Conservation (phyloP, 345 rosid species). For the Corchorus olitorius region DNA sequence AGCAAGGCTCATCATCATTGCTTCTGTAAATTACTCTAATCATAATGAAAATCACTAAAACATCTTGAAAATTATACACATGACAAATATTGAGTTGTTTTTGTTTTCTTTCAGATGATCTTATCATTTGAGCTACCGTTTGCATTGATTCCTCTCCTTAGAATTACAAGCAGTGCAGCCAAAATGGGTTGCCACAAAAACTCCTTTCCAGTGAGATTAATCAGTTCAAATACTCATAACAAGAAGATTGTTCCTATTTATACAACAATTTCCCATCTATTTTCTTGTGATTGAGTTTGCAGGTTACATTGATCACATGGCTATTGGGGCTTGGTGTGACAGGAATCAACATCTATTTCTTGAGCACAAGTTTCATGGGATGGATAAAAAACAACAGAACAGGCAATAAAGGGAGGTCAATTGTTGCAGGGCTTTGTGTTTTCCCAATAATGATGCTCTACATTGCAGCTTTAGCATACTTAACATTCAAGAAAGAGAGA, state of each 20-base stretch:
- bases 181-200: constrained; percentile 64
- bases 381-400: constrained; percentile 43
- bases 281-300: background rate
- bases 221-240: background rate
- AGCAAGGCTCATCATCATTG: constrained; percentile 51
- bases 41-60: background rate
- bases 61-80: background rate
- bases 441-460: constrained; percentile 52
- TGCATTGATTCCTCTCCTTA: constrained; percentile 58
- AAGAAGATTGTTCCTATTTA: background rate
- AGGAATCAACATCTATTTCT: constrained; percentile 55
- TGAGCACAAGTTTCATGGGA: constrained; percentile 44
- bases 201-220: constrained; percentile 42
- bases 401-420: constrained; percentile 33
- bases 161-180: constrained; percentile 49
- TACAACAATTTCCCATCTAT: background rate
- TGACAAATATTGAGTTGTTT: background rate
- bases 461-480: constrained; percentile 36
- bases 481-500: constrained; percentile 45
- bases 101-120: constrained; percentile 41
- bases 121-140: constrained; percentile 66
- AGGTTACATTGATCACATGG: constrained; percentile 54
- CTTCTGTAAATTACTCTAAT: constrained; percentile 38
- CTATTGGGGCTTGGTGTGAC: constrained; percentile 44
- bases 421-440: constrained; percentile 39